A percentile compares a stretch with the other conserved stretches of the same genome.
These are phyloP conservation scores for Saturnispora zaruensis DNA, from an alignment of 805 yeast species.

Conservation along the genomic window DNA sequence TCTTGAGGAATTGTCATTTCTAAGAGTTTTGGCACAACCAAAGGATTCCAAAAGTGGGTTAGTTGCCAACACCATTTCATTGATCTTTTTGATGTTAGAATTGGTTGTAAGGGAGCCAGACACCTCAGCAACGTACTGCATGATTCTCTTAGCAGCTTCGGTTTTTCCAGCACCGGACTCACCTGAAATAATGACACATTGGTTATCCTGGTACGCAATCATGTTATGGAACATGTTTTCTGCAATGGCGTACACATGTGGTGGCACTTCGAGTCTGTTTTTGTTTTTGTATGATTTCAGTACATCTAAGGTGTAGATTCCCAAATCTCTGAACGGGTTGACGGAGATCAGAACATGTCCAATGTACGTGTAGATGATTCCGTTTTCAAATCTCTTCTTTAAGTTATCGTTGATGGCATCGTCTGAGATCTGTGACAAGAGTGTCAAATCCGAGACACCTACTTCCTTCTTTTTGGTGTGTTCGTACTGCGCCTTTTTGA, in stretches of 20 bases:
- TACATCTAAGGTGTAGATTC: slow-evolving; percentile 80
- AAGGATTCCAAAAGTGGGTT: slow-evolving; percentile 86
- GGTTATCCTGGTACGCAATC: slow-evolving; percentile 89
- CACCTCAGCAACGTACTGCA: slow-evolving; percentile 93
- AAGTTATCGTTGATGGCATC: slow-evolving; percentile 88
- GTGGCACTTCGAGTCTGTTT: slow-evolving; percentile 92
- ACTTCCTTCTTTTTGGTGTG: slow-evolving; percentile 85
- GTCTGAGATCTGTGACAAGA: slow-evolving; percentile 80
- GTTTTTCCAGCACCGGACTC: slow-evolving; percentile 98
- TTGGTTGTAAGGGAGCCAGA: slow-evolving; percentile 60
- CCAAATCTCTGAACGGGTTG: slow-evolving; percentile 93
- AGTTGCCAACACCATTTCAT: slow-evolving; percentile 96
- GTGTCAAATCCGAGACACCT: slow-evolving; percentile 93
- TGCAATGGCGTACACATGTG: slow-evolving; percentile 97
- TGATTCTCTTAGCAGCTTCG: slow-evolving; percentile 94
- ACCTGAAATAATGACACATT: slow-evolving; percentile 95
- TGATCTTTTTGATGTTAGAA: slow-evolving; percentile 71
- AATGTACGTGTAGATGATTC: slow-evolving; percentile 83
- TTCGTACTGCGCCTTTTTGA: slow-evolving; percentile 88
- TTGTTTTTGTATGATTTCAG: slow-evolving; percentile 77
- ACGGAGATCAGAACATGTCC: slow-evolving; percentile 94
- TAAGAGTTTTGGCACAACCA: slow-evolving; percentile 88
- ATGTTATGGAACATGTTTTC: slow-evolving; percentile 93
- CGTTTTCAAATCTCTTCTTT: slow-evolving; percentile 81
- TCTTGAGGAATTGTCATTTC: slow-evolving; percentile 84